Evolutionary conservation across 352 stramenopile genomes (phyloP), one percentile per base, ranked within the genome.

Genomic region (Globisporangium uncinulatum): DNA sequence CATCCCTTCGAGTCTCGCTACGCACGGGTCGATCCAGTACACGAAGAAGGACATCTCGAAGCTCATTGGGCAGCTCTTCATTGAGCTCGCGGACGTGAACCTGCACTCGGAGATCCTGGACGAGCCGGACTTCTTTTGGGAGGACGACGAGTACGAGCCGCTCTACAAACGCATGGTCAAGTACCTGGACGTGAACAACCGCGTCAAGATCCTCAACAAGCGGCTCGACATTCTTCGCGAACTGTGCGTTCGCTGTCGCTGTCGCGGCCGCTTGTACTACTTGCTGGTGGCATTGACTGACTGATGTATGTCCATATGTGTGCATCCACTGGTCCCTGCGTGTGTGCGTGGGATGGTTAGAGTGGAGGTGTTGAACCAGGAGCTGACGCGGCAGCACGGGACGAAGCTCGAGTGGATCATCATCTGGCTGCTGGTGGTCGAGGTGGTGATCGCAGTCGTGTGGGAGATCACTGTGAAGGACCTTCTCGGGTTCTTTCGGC

Each of bases 41-140:
- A 94, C 83, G 21, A 82, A 95, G 56, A 76, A 77, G 15, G 76
- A 97, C 57, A 96, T 97, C n/a, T 96, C 87, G 15, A 88, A 92
- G 56, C 76, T 96, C 54, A 97, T 97, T 51, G 90, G 90, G 8
- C 77, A 92, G 61, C 70, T 97, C 21, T 95, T 94, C 55, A 93
- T 96, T 34, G 80, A 92, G 62, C 59, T 89, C 1, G 78, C 89
- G 6, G 86, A 97, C 47, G 81, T 98, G 19, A 98, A 98, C 59
- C 72, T 98, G 50, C 87, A 98, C 67, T 97, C 84, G 50, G 92
- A 97, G 51, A 91, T 98, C 48, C 65, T 98, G 43, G 90, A 97
- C 64, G 94, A 94, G 29, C 92, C 91, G 1, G 89, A 97, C 48
- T 96, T 94, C 34, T 92, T 98, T 60, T 97, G 92, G 83, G 87